Conservation (phyloP, 352 stramenopile species). For the Globisporangium acanthophoron region DNA sequence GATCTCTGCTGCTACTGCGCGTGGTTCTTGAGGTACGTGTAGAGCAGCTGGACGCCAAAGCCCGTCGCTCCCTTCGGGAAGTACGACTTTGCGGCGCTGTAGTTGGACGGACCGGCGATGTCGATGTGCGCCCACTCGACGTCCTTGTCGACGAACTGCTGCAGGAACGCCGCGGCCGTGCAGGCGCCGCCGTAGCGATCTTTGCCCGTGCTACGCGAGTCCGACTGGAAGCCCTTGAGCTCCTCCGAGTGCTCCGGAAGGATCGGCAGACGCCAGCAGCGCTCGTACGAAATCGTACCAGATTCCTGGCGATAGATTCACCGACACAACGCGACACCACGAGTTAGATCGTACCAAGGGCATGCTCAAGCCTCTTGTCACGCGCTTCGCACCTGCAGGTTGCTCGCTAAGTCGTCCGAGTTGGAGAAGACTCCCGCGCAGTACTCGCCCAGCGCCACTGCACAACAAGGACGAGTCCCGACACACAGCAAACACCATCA, state of each 20-base stretch:
- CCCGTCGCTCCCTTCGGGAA: slow-evolving; percentile 83
- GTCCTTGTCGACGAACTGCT: slow-evolving; percentile 85
- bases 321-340: background rate
- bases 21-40: slow-evolving; percentile 79
- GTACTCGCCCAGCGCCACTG: slow-evolving; percentile 83
- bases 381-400: slow-evolving; percentile 34
- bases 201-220: slow-evolving; percentile 77
- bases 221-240: slow-evolving; percentile 76
- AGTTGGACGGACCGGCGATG: slow-evolving; percentile 83
- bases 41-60: slow-evolving; percentile 86
- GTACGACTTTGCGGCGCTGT: slow-evolving; percentile 77
- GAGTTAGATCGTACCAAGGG: background rate
- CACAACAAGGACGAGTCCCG: background rate
- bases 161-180: slow-evolving; percentile 84
- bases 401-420: slow-evolving; percentile 72
- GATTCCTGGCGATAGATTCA: slow-evolving; percentile 22
- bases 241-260: slow-evolving; percentile 76
- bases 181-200: slow-evolving; percentile 74
- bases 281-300: slow-evolving; percentile 66
- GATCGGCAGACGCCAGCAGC: slow-evolving; percentile 88
- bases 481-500: background rate
- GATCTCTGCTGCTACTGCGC: slow-evolving; percentile 28
- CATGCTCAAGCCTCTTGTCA: background rate
- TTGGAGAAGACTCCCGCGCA: slow-evolving; percentile 92
- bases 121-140: slow-evolving; percentile 89